Evolutionary conservation across 129 eudicot species (phyloP).

Genomic region (Heracleum sosnowskyi): DNA sequence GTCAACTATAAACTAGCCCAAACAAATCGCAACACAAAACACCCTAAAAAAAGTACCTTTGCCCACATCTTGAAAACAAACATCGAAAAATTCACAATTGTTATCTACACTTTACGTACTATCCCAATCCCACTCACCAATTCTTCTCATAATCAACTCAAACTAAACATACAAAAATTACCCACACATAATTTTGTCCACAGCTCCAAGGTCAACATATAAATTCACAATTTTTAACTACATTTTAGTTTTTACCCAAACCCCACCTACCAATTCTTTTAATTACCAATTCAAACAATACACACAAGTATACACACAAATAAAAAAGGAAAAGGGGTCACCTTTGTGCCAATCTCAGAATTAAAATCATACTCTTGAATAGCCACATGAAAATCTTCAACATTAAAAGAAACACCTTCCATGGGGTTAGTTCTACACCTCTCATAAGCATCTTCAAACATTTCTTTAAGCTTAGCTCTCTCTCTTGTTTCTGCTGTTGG

Average conservation of each 20-base stretch:
- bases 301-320: neutral
- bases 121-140: neutral
- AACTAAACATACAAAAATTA: neutral
- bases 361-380: constrained; percentile 51
- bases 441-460: constrained; percentile 70
- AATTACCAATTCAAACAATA: neutral
- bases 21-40: neutral
- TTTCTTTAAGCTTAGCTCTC: constrained; percentile 48
- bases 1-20: neutral
- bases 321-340: neutral
- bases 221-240: neutral
- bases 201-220: too few relatives aligned
- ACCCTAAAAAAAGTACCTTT: neutral
- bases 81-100: neutral
- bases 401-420: constrained; percentile 61
- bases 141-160: neutral
- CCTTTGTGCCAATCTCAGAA: constrained; percentile 76
- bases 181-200: too few relatives aligned
- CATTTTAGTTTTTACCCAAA: neutral
- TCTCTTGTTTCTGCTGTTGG: constrained; percentile 63
- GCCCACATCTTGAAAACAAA: too few relatives aligned
- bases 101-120: neutral
- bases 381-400: constrained; percentile 56
- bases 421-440: constrained; percentile 56
- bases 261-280: neutral